phyloP scores from a whole-genome alignment of 306 rosid genomes.

The Carpinus fangiana region DNA sequence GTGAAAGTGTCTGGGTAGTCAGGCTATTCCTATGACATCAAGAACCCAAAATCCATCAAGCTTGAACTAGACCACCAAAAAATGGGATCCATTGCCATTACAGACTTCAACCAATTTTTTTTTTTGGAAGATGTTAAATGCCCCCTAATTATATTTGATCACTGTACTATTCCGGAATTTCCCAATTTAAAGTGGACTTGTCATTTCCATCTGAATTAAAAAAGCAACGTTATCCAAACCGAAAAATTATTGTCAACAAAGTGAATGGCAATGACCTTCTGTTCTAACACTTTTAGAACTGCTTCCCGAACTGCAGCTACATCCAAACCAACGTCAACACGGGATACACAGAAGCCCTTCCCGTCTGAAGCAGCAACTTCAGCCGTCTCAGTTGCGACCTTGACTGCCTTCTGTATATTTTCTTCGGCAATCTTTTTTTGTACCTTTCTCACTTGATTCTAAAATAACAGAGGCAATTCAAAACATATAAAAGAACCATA shows the following conservation, averaged over 20 bases:
- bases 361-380: slow-evolving; percentile 69
- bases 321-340: slow-evolving; percentile 86
- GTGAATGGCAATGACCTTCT: slow-evolving; percentile 53
- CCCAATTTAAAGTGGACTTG: neutral
- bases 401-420: slow-evolving; percentile 75
- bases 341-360: slow-evolving; percentile 70
- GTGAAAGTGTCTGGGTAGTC: neutral
- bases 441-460: slow-evolving; percentile 81
- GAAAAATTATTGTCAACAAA: slow-evolving; percentile 6
- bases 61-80: neutral
- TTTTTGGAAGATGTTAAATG: neutral
- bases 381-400: slow-evolving; percentile 63
- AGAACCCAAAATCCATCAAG: neutral
- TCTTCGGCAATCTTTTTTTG: slow-evolving; percentile 89
- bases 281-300: slow-evolving; percentile 68
- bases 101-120: neutral
- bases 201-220: neutral
- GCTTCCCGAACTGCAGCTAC: slow-evolving; percentile 97
- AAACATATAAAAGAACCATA: neutral
- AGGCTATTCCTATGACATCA: neutral
- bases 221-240: neutral
- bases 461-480: slow-evolving; percentile 16
- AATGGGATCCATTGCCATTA: neutral
- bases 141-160: neutral
- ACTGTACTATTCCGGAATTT: neutral